Percentiles rank a stretch among this genome's conserved stretches.
Evolutionary conservation across 371 early-diverging fungal genomes (phyloP).

Genomic region (Smittium mucronatum): DNA sequence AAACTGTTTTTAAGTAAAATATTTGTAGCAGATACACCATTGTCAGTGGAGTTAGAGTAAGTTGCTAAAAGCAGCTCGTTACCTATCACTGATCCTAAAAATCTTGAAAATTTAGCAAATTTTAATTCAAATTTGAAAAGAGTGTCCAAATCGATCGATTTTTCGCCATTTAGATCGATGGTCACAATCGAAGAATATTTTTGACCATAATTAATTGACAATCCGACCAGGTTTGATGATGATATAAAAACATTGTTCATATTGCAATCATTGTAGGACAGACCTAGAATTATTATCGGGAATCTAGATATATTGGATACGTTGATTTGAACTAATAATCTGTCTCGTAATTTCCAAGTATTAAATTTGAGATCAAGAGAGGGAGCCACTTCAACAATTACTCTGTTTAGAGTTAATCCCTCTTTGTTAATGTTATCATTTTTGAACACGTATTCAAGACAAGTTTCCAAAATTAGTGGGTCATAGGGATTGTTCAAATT

Average conservation of each 20-base stretch:
- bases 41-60: not conserved
- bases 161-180: not conserved
- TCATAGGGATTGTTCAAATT: not conserved
- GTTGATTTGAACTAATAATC: not conserved
- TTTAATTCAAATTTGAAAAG: conserved; percentile 1
- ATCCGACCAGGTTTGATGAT: not conserved
- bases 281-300: not conserved
- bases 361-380: not conserved
- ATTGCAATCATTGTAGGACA: not conserved
- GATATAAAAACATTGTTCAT: not conserved
- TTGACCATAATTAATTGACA: not conserved
- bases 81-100: not conserved
- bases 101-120: conserved; percentile 8
- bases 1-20: not conserved
- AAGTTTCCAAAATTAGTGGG: not conserved
- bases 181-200: not conserved
- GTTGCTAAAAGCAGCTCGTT: not conserved
- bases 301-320: conserved; percentile 2
- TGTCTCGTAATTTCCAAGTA: not conserved
- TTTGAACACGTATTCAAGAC: not conserved
- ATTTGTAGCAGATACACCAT: not conserved
- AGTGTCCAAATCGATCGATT: not conserved
- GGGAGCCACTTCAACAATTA: not conserved
- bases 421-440: not conserved
- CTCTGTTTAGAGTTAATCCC: not conserved